phyloP scores from a whole-genome alignment of 345 rosid species.

The Linum tenue region DNA sequence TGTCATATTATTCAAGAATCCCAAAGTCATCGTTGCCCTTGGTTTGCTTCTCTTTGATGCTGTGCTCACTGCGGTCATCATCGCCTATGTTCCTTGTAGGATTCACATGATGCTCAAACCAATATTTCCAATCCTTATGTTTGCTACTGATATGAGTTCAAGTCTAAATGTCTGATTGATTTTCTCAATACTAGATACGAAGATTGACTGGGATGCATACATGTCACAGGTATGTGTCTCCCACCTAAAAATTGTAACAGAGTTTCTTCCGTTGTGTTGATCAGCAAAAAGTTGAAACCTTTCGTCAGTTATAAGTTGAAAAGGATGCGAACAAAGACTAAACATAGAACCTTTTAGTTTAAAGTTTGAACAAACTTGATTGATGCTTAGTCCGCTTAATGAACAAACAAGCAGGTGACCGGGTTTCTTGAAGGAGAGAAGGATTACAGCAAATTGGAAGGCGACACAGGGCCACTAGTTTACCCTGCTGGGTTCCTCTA shows the following conservation, averaged over 20 bases:
- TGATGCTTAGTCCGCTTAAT: conserved; percentile 9
- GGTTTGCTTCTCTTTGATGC: conserved; percentile 47
- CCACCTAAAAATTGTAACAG: neutral
- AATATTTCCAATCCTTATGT: neutral
- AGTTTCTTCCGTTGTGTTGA: neutral
- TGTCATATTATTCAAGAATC: conserved; percentile 22
- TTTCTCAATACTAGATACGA: conserved; percentile 52
- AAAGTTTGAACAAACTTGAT: conserved; percentile 5
- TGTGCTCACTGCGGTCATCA: conserved; percentile 57
- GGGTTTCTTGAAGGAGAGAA: conserved; percentile 92
- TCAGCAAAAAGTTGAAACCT: neutral
- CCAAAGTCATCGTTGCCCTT: conserved; percentile 34
- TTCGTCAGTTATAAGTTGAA: neutral
- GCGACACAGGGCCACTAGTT: conserved; percentile 90
- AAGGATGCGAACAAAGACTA: conserved; percentile 4
- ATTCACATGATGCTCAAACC: conserved; percentile 5
- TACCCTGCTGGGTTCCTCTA: conserved; percentile 96
- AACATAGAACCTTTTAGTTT: neutral
- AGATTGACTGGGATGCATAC: conserved; percentile 99
- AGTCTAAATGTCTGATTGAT: neutral
- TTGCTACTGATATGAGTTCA: neutral
- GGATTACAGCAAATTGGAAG: conserved; percentile 75
- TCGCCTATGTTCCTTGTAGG: conserved; percentile 81
- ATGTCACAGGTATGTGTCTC: conserved; percentile 70
- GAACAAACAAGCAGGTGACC: conserved; percentile 47